These are phyloP conservation scores for Phialophora macrospora DNA, from an alignment of 2,329 filamentous ascomycete species.

Conservation along the genomic window DNA sequence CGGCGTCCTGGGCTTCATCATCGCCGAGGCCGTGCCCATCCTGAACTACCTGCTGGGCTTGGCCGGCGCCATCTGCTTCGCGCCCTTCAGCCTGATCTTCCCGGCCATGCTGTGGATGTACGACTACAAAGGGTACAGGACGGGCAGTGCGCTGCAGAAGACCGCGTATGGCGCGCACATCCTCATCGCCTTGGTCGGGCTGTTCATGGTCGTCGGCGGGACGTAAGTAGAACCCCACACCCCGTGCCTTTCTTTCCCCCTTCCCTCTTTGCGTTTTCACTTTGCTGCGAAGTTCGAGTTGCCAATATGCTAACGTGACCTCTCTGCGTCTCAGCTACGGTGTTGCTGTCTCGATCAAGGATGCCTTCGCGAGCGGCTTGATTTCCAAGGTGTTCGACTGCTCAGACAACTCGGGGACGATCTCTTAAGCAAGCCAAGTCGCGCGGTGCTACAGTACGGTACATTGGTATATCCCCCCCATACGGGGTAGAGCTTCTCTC, in stretches of 20 bases:
- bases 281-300: background rate
- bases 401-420: constrained; percentile 36
- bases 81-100: constrained; percentile 55
- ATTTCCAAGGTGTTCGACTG: constrained; percentile 29
- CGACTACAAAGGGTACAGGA: constrained; percentile 48
- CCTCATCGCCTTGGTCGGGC: constrained; percentile 51
- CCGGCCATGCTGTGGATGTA: constrained; percentile 60
- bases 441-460: background rate
- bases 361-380: constrained; percentile 19
- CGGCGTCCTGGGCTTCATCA: constrained; percentile 47
- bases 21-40: constrained; percentile 60
- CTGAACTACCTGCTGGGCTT: constrained; percentile 61
- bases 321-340: constrained; percentile 13
- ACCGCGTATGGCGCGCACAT: constrained; percentile 50
- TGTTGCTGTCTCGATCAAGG: constrained; percentile 23
- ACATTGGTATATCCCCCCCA: no score
- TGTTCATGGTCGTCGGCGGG: constrained; percentile 56
- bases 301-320: background rate
- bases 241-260: no score
- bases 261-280: no score
- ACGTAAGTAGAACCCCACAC: constrained; percentile 47
- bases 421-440: constrained; percentile 22
- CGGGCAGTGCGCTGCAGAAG: constrained; percentile 45
- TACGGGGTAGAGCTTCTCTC: background rate
- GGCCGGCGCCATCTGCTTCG: constrained; percentile 58